Conservation (phyloP, 805 yeast genomes). For the Lipomyces sp. region DNA sequence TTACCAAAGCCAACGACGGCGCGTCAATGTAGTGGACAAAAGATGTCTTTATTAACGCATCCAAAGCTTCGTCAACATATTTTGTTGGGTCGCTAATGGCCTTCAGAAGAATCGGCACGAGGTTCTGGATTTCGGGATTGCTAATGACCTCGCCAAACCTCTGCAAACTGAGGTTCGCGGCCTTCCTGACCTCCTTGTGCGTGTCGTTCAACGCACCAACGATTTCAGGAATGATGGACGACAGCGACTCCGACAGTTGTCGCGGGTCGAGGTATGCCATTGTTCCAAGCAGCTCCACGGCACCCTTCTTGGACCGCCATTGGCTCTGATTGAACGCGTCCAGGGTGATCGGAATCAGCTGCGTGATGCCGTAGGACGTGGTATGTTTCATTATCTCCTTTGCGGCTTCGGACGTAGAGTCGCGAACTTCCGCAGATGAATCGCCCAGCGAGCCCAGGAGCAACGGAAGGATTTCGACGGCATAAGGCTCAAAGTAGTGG, state of each 20-base stretch:
- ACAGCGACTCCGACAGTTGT: slow-evolving; percentile 83
- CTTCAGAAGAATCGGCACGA: slow-evolving; percentile 79
- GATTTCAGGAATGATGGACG: slow-evolving; percentile 91
- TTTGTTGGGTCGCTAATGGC: slow-evolving; percentile 97
- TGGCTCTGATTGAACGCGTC: slow-evolving; percentile 80
- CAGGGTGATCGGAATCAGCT: slow-evolving; percentile 86
- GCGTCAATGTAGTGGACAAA: slow-evolving; percentile 98
- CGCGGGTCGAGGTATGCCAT: slow-evolving; percentile 98
- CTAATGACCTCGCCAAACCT: slow-evolving; percentile 95
- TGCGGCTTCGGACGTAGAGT: slow-evolving; percentile 83
- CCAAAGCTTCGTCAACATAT: slow-evolving; percentile 82
- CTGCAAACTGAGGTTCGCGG: slow-evolving; percentile 85
- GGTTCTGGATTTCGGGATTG: slow-evolving; percentile 91
- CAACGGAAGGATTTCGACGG: slow-evolving; percentile 79
- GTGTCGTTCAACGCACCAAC: slow-evolving; percentile 92
- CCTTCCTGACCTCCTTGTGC: slow-evolving; percentile 93
- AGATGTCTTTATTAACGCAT: slow-evolving; percentile 80
- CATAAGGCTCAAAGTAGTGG: slow-evolving; percentile 86
- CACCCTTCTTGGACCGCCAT: slow-evolving; percentile 96
- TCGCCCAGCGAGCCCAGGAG: slow-evolving; percentile 84
- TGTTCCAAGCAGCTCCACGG: slow-evolving; percentile 91
- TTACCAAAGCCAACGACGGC: slow-evolving; percentile 88
- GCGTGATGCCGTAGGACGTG: slow-evolving; percentile 87
- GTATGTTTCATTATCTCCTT: slow-evolving; percentile 84
- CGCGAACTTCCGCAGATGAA: slow-evolving; percentile 76